Base-by-base conservation (phyloP, 2,329 filamentous ascomycete species). In the Calonectria honghensis region DNA sequence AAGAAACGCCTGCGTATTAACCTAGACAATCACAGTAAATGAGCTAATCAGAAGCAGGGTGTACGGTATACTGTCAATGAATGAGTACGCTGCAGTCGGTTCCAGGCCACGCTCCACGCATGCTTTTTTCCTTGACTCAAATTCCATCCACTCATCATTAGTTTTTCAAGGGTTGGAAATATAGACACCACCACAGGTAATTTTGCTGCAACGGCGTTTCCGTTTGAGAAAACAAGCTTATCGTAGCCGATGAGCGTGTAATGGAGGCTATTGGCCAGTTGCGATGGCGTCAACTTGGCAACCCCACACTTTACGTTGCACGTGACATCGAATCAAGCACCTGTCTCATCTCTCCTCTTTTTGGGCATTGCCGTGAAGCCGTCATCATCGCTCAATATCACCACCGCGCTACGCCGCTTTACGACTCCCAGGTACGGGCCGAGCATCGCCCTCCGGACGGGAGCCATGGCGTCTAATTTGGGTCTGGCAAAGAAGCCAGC, bases 211-310 rank as follows among this genome's bases (percentile, higher is more conserved):
- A 48, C n/a, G 45, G 45, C 45, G 7, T 20, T 24, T 48, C 18
- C 18, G 9, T 10, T 48, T 10, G 20, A 48, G 45, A 48, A 48
- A 48, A 48, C 45, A 48, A 48, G 45, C 45, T 48, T 48, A 48
- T 48, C 45, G 45, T 11, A 2, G 24, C n/a, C 13, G 18, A 9
- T n/a, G 18, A n/a, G 41, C 6, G 41, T 5, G 45, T 24, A n/a
- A 48, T 48, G 9, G 14, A 29, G 29, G 24, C 39, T 29, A 63
- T 63, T 63, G 35, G 57, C 39, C 35, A 7, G 35, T 27, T 63
- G 39, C 24, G 57, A 63, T 63, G 35, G 57, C 57, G 57, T 63
- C 57, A 63, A 63, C 27, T 39, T 24, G n/a, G 20, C 37, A 24
- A 29, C n/a, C 27, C 57, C 57, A 41, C 57, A 41, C 57, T 41